Evolutionary conservation across 2,329 filamentous ascomycete species (phyloP), one percentile per base, ranked within the genome.

Genomic region (Lachnellula suecica): DNA sequence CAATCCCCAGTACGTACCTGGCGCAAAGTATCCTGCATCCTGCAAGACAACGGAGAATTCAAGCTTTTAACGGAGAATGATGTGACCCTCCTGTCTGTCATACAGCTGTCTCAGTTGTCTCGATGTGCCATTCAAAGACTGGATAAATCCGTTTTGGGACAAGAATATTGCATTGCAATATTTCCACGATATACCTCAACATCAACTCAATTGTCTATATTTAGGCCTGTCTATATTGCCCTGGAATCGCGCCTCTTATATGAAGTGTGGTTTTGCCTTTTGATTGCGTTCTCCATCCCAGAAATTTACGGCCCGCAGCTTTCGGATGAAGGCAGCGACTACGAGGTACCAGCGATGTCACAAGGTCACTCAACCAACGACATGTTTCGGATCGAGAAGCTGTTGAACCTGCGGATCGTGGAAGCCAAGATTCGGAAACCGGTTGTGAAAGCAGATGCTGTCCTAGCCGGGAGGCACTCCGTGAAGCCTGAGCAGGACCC

Each of bases 31-130:
- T 97, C 91, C 25, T 97, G 92, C 70, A 95, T 94, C 17, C 76
- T 99, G 22, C 89, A 96, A 60, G 94, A 97, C 66, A 96, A 96
- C 63, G 94, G 94, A 52, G 90, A 95, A 66, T 87, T 99, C 67
- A 96, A 93, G 65, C 80, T 99, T 10, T 87, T 94, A 69, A 88
- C 88, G 1, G 93, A 97, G 63, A 86, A 88, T 50, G 92, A 96
- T 60, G 85, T 88, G 43, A 84, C 85, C 0, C 78, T 95, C 8
- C 78, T 97, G 15, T 88, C 89, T 24, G 83, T 91, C 43, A 88
- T 97, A 47, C 91, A 96, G 63, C 78, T 99, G 4, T 89, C 91
- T 11, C 90, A 96, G 63, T 77, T 99, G 7, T 94, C 91, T 17
- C 83, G 94, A 49, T 94, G 88, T 68, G 91, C 93, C 8, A 86